These are phyloP conservation scores for Phytophthora aleatoria DNA, from an alignment of 352 stramenopile genomes.

Conservation along the genomic window DNA sequence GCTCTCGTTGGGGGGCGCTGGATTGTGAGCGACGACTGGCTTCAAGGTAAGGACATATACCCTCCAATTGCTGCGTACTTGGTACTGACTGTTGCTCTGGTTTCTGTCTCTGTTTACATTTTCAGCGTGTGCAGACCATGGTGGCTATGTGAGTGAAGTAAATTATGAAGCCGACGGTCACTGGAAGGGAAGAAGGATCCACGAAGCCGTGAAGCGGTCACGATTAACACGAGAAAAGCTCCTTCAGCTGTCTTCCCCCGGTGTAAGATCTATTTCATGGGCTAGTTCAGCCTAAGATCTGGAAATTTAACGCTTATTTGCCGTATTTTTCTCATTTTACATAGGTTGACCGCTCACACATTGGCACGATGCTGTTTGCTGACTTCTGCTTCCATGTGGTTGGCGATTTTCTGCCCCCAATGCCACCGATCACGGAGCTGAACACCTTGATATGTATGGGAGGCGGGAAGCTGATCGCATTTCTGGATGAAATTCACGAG, in stretches of 20 bases:
- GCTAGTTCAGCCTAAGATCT: neutral
- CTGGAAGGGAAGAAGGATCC: slow-evolving; percentile 55
- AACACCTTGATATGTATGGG: slow-evolving; percentile 74
- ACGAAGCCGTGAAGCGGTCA: slow-evolving; percentile 58
- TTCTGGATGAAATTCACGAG: slow-evolving; percentile 52
- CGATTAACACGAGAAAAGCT: slow-evolving; percentile 48
- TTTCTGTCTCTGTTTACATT: slow-evolving; percentile 12
- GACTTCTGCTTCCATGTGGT: slow-evolving; percentile 73
- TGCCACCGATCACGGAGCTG: slow-evolving; percentile 70
- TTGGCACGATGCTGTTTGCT: slow-evolving; percentile 79
- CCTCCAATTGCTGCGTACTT: neutral
- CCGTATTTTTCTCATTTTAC: neutral
- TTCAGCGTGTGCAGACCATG: slow-evolving; percentile 48
- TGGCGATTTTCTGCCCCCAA: slow-evolving; percentile 78
- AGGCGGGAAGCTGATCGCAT: slow-evolving; percentile 56
- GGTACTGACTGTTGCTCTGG: slow-evolving; percentile 6
- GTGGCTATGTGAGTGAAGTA: slow-evolving; percentile 47
- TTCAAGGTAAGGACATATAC: slow-evolving; percentile 48
- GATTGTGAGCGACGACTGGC: slow-evolving; percentile 86
- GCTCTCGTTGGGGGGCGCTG: slow-evolving; percentile 76
- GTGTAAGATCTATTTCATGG: slow-evolving; percentile 27
- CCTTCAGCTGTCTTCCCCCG: slow-evolving; percentile 24
- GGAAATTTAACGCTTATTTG: neutral
- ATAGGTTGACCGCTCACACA: slow-evolving; percentile 13
- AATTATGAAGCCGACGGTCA: slow-evolving; percentile 67